Evolutionary conservation across 495 filamentous ascomycete species (phyloP).

Genomic region (Penicillium goetzii): DNA sequence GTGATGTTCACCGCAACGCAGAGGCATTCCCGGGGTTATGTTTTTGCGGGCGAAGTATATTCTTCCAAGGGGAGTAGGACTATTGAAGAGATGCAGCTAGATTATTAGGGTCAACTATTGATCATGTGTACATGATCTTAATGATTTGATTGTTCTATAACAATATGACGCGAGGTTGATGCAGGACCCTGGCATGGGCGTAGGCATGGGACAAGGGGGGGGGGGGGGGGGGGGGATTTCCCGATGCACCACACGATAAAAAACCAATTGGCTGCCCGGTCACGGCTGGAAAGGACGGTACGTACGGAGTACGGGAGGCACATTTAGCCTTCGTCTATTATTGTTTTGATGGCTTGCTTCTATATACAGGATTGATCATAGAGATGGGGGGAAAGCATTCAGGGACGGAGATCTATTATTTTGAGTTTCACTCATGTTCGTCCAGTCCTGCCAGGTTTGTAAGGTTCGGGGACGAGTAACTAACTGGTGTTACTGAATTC

Average conservation of each 20-base stretch:
- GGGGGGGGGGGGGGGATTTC: slow-evolving; percentile 3
- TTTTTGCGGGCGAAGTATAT: slow-evolving; percentile 1
- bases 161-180: background rate
- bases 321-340: background rate
- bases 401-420: background rate
- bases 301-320: background rate
- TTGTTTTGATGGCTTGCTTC: background rate
- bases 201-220: slow-evolving; percentile 5
- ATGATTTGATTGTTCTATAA: background rate
- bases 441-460: background rate
- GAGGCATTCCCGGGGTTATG: slow-evolving; percentile 23
- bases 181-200: slow-evolving; percentile 11
- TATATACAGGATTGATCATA: background rate
- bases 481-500: background rate
- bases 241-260: slow-evolving; percentile 10
- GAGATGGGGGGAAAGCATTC: background rate
- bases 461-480: background rate
- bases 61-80: background rate
- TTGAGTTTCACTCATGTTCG: no score
- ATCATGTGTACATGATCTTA: background rate
- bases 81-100: slow-evolving; percentile 1
- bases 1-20: slow-evolving; percentile 36
- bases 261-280: slow-evolving; percentile 9
- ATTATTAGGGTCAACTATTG: background rate
- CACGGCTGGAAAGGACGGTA: background rate